Conservation (phyloP, 176 grass and related monocot genomes). For the Avena sativa region DNA sequence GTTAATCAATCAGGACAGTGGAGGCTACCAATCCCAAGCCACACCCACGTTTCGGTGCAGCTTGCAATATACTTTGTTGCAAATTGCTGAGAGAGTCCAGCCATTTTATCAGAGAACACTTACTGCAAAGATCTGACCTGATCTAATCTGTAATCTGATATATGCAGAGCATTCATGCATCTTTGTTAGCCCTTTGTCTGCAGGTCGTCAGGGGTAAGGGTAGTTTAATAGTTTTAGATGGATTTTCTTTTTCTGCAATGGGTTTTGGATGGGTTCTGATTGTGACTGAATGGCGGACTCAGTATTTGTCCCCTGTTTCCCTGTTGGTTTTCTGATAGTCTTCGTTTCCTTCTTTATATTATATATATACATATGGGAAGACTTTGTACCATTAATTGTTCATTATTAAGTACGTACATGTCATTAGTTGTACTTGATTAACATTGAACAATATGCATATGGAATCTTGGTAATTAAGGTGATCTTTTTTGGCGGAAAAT, state of each 20-base stretch:
- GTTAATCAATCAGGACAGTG: conserved; percentile 33
- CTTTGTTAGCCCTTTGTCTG: neutral
- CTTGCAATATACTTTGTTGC: neutral
- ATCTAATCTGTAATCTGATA: conserved; percentile 23
- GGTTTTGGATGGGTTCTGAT: neutral
- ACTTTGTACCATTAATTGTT: neutral
- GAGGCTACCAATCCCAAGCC: conserved; percentile 56
- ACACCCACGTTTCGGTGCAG: conserved; percentile 38
- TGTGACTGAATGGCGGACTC: neutral
- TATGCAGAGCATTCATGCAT: neutral
- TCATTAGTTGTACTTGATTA: neutral
- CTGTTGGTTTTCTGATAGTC: neutral
- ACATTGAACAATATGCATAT: neutral
- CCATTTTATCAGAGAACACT: conserved; percentile 19
- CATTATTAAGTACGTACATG: neutral
- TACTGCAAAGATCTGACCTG: conserved; percentile 2
- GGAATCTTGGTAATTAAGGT: neutral
- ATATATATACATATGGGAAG: neutral
- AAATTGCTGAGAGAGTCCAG: neutral
- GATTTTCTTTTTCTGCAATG: neutral
- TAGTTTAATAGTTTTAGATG: neutral
- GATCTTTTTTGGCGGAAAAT: neutral
- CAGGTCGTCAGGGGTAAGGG: neutral
- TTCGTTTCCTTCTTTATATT: neutral
- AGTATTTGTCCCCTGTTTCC: neutral